phyloP scores from a whole-genome alignment of 306 rosid species.

The Fragaria ananassa region DNA sequence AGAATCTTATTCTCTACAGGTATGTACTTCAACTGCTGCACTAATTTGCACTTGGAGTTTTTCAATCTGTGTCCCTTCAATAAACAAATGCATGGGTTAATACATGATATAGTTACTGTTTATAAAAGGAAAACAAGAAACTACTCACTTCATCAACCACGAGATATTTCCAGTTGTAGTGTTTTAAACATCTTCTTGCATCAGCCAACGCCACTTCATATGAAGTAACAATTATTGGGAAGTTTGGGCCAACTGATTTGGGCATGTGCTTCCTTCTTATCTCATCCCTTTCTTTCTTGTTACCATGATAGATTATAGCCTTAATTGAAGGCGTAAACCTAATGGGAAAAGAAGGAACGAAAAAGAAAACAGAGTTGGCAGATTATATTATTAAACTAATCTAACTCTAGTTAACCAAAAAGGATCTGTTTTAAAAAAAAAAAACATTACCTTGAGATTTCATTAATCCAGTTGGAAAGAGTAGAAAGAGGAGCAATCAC shows the following conservation, averaged over 20 bases:
- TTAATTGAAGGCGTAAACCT: slow-evolving; percentile 79
- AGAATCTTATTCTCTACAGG: slow-evolving; percentile 76
- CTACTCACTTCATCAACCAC: slow-evolving; percentile 85
- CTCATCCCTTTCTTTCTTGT: slow-evolving; percentile 65
- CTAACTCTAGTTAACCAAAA: slow-evolving; percentile 4
- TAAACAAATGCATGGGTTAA: slow-evolving; percentile 19
- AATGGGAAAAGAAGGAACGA: background rate
- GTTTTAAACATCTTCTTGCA: slow-evolving; percentile 47
- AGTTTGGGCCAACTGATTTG: slow-evolving; percentile 59
- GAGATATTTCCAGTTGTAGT: slow-evolving; percentile 84
- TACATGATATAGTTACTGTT: background rate
- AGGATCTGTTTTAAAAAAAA: background rate
- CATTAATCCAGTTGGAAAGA: slow-evolving; percentile 89
- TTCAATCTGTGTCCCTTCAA: slow-evolving; percentile 93
- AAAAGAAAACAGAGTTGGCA: background rate
- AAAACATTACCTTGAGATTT: slow-evolving; percentile 64
- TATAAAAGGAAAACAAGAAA: slow-evolving; percentile 5
- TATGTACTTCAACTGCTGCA: slow-evolving; percentile 56
- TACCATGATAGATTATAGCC: slow-evolving; percentile 72
- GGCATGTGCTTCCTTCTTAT: slow-evolving; percentile 81
- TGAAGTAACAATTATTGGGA: slow-evolving; percentile 88
- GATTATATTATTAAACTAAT: slow-evolving; percentile 8
- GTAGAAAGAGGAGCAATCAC: slow-evolving; percentile 92
- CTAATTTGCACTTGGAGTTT: slow-evolving; percentile 72
- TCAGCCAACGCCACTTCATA: slow-evolving; percentile 84